A percentile compares a stretch with the other conserved stretches of the same genome.
These are phyloP conservation scores for Fusarium sp. DNA, from an alignment of 2,329 filamentous ascomycete genomes.

Conservation along the genomic window DNA sequence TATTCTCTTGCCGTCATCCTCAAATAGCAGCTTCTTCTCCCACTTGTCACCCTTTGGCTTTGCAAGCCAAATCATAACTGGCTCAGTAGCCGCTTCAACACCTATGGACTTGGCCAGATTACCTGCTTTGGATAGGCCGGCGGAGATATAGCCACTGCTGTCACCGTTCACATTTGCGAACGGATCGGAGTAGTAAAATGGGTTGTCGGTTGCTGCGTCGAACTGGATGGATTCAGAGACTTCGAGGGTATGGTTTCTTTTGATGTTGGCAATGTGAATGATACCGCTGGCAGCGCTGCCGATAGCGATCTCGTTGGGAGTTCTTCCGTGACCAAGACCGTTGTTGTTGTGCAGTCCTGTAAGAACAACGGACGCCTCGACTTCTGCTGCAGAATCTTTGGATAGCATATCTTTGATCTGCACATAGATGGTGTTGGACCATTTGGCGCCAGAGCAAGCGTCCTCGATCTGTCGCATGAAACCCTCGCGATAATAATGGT, in stretches of 20 bases:
- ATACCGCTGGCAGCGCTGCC: constrained; percentile 60
- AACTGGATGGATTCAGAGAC: constrained; percentile 57
- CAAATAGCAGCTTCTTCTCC: constrained; percentile 65
- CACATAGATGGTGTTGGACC: constrained; percentile 63
- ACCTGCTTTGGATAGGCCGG: constrained; percentile 60
- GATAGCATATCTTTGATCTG: constrained; percentile 54
- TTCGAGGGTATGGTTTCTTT: constrained; percentile 35
- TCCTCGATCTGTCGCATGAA: constrained; percentile 63
- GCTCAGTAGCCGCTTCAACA: constrained; percentile 56
- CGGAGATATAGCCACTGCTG: constrained; percentile 66
- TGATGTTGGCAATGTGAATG: constrained; percentile 58
- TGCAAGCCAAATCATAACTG: constrained; percentile 61
- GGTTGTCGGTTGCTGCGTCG: constrained; percentile 67
- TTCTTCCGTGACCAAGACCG: constrained; percentile 65
- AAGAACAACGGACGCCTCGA: constrained; percentile 58
- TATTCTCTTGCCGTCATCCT: constrained; percentile 67
- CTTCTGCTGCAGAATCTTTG: constrained; percentile 41
- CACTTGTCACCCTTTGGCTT: constrained; percentile 48
- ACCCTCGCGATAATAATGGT: constrained; percentile 67
- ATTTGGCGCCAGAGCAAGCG: constrained; percentile 56
- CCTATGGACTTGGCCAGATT: constrained; percentile 53
- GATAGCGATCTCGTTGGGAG: constrained; percentile 58
- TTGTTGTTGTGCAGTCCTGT: constrained; percentile 66
- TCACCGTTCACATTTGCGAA: constrained; percentile 56
- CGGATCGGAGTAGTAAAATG: constrained; percentile 68